Percentiles rank a stretch among this genome's conserved stretches.
phyloP scores from a whole-genome alignment of 257 asterid species.

The Salvia miltiorrhiza region DNA sequence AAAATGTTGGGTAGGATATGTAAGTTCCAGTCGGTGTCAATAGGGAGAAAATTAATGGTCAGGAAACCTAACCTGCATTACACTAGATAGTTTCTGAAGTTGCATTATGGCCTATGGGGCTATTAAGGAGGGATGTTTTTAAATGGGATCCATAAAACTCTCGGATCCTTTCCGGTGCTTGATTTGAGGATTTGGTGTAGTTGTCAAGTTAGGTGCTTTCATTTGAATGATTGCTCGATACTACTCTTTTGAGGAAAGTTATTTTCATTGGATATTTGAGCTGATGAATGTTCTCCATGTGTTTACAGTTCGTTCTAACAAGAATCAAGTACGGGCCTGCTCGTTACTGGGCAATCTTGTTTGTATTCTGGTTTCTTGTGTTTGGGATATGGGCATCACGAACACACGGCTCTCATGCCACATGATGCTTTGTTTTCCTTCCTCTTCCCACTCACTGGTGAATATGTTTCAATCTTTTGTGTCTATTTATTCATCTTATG shows the following conservation, averaged over 20 bases:
- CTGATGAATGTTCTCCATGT: slow-evolving; percentile 13
- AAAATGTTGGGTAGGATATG: background rate
- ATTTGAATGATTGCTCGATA: background rate
- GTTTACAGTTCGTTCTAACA: slow-evolving; percentile 83
- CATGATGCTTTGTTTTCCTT: slow-evolving; percentile 28
- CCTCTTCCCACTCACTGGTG: background rate
- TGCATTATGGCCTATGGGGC: background rate
- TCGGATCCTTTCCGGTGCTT: background rate
- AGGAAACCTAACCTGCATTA: background rate
- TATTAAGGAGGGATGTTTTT: background rate
- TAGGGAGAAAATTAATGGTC: background rate
- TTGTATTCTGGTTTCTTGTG: slow-evolving; percentile 94
- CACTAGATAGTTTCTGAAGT: background rate
- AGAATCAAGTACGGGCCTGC: slow-evolving; percentile 94
- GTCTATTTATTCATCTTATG: slow-evolving; percentile 19
- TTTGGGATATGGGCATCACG: slow-evolving; percentile 96
- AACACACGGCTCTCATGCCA: slow-evolving; percentile 66
- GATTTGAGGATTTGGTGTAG: background rate
- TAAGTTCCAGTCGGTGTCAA: background rate
- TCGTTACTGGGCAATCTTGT: slow-evolving; percentile 96
- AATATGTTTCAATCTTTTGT: slow-evolving; percentile 1
- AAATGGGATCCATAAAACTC: background rate
- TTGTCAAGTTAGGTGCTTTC: background rate
- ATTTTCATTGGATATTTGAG: slow-evolving; percentile 8
- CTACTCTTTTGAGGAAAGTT: background rate